Conservation (phyloP, 2,329 filamentous ascomycete species). For the Calonectria hongkongensis region DNA sequence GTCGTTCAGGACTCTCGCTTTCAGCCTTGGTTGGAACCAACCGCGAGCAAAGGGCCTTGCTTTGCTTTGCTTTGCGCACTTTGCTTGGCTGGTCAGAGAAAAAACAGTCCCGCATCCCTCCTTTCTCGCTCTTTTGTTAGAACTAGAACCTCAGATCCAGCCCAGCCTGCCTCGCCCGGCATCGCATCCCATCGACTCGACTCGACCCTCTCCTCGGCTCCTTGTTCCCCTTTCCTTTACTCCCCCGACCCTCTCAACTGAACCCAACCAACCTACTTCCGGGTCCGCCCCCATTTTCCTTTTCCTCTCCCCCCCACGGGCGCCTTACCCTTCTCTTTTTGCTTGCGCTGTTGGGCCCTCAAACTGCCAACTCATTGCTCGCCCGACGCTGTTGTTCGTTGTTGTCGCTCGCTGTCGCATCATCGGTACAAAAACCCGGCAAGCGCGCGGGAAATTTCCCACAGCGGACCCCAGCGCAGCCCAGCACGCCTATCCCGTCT, state of each 20-base stretch:
- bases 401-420: conserved; percentile 35
- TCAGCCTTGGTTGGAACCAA: conserved; percentile 26
- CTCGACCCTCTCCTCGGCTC: conserved; percentile 31
- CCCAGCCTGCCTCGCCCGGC: conserved; percentile 26
- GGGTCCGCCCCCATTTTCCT: conserved; percentile 35
- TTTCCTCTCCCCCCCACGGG: conserved; percentile 19
- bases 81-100: conserved; percentile 18
- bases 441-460: conserved; percentile 53
- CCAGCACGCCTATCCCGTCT: conserved; percentile 34
- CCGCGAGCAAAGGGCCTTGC: conserved; percentile 14
- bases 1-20: conserved; percentile 18
- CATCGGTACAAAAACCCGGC: conserved; percentile 40
- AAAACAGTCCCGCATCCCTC: conserved; percentile 16
- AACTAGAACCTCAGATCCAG: conserved; percentile 31
- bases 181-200: conserved; percentile 28
- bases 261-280: conserved; percentile 34
- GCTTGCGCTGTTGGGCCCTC: conserved; percentile 28
- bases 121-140: conserved; percentile 21
- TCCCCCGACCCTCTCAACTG: conserved; percentile 32
- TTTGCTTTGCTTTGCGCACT: conserved; percentile 20
- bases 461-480: conserved; percentile 39
- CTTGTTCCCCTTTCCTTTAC: conserved; percentile 34
- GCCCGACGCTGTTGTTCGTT: conserved; percentile 21
- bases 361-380: conserved; percentile 11
- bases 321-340: conserved; percentile 22